Percentiles rank a stretch among this genome's conserved stretches.
phyloP scores from a whole-genome alignment of 164 flowering plant species.

The Santalum album region DNA sequence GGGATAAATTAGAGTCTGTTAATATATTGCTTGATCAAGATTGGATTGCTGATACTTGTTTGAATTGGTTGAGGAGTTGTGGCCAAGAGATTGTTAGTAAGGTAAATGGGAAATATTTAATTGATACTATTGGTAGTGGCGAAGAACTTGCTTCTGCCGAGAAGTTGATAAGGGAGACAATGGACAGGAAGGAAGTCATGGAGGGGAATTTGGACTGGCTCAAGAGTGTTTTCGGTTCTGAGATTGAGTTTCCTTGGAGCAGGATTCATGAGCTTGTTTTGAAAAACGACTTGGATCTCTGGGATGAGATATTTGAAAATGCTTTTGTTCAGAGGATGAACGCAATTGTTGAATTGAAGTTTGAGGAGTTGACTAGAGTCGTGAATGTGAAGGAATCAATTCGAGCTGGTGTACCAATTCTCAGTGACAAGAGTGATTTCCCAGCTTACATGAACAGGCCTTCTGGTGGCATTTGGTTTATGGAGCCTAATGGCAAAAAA shows the following conservation, averaged over 20 bases:
- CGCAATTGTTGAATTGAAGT: slow-evolving; percentile 46
- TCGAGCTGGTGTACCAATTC: slow-evolving; percentile 21
- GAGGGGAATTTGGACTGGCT: slow-evolving; percentile 95
- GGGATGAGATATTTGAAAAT: slow-evolving; percentile 93
- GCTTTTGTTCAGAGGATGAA: slow-evolving; percentile 84
- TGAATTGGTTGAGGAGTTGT: slow-evolving; percentile 66
- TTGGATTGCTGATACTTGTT: slow-evolving; percentile 53
- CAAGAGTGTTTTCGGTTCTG: slow-evolving; percentile 86
- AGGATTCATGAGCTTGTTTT: slow-evolving; percentile 76
- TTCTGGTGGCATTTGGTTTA: slow-evolving; percentile 87
- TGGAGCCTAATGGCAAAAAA: slow-evolving; percentile 46
- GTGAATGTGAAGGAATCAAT: slow-evolving; percentile 47
- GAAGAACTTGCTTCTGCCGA: slow-evolving; percentile 67
- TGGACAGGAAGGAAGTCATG: slow-evolving; percentile 74
- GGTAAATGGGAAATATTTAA: slow-evolving; percentile 56
- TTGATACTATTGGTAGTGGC: slow-evolving; percentile 60
- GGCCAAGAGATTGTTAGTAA: slow-evolving; percentile 53
- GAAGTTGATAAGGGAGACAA: slow-evolving; percentile 60
- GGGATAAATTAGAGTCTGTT: slow-evolving; percentile 58
- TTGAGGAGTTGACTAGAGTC: slow-evolving; percentile 32
- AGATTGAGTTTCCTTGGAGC: slow-evolving; percentile 90
- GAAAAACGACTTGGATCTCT: slow-evolving; percentile 62
- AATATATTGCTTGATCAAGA: slow-evolving; percentile 59
- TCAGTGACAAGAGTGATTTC: slow-evolving; percentile 32
- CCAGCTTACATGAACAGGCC: slow-evolving; percentile 41